Conservation (phyloP, 345 rosid genomes). For the Melaleuca alternifolia region DNA sequence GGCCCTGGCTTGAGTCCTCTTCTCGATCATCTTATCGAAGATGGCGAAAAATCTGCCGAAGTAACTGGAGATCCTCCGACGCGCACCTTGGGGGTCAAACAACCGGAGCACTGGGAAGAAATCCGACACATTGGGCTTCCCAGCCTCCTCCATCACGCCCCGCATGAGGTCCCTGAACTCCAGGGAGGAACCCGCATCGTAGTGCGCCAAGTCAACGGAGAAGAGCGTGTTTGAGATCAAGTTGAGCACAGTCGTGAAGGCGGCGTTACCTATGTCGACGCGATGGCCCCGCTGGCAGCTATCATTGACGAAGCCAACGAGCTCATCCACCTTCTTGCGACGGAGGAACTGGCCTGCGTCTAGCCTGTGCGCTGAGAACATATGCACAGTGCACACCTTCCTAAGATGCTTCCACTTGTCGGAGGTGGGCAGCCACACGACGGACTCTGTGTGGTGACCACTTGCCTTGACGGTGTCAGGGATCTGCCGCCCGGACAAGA, state of each 20-base stretch:
- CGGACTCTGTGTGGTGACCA: constrained; percentile 15
- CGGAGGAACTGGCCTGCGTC: constrained; percentile 16
- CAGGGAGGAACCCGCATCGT: not conserved
- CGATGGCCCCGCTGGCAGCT: not conserved
- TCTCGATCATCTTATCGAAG: constrained; percentile 5
- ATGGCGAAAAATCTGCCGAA: not conserved
- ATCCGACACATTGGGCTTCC: constrained; percentile 29
- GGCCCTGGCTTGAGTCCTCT: constrained; percentile 1
- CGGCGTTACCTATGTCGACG: constrained; percentile 3
- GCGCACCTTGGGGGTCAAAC: constrained; percentile 34
- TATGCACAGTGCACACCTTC: constrained; percentile 13
- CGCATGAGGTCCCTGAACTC: constrained; percentile 4
- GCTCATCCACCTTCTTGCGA: constrained; percentile 4
- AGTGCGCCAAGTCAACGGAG: constrained; percentile 5
- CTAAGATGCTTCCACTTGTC: constrained; percentile 26
- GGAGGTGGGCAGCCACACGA: constrained; percentile 25
- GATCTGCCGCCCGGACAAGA: constrained; percentile 11
- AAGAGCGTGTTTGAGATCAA: constrained; percentile 1
- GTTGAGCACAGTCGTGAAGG: constrained; percentile 9
- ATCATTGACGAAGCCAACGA: not conserved
- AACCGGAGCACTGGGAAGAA: constrained; percentile 15
- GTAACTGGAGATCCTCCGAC: not conserved
- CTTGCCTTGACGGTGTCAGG: constrained; percentile 12
- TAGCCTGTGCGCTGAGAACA: constrained; percentile 21
- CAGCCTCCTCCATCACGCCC: constrained; percentile 14